A percentile compares a stretch with the other conserved stretches of the same genome.
Evolutionary conservation across 495 filamentous ascomycete species (phyloP).

Genomic region (Aspergillus kassunensis): DNA sequence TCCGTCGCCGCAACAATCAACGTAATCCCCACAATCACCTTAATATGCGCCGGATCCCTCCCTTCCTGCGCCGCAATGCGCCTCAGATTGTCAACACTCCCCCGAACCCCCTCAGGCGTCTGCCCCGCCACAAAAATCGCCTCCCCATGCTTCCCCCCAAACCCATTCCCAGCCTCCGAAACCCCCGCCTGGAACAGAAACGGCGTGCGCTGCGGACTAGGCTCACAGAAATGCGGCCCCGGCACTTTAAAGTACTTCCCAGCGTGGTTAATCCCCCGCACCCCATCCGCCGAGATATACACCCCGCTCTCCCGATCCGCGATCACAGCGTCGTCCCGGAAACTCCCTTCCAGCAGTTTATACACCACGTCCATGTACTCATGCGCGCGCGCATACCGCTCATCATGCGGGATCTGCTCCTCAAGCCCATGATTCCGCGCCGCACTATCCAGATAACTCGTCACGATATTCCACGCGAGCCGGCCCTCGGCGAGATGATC

Average conservation of each 20-base stretch:
- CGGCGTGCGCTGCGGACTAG: constrained; percentile 63
- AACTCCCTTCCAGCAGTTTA: constrained; percentile 64
- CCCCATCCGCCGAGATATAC: constrained; percentile 54
- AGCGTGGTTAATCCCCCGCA: constrained; percentile 61
- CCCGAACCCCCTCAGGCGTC: constrained; percentile 40
- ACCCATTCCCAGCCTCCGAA: constrained; percentile 56
- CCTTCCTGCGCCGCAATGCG: constrained; percentile 40
- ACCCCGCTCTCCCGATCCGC: constrained; percentile 31
- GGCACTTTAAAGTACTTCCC: constrained; percentile 64
- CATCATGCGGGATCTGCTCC: constrained; percentile 61
- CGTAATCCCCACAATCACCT: constrained; percentile 48
- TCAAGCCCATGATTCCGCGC: constrained; percentile 56
- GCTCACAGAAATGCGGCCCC: constrained; percentile 62
- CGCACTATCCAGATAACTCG: constrained; percentile 61
- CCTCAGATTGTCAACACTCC: constrained; percentile 46
- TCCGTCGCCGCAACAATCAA: constrained; percentile 51
- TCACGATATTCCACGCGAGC: constrained; percentile 66
- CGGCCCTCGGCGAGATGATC: constrained; percentile 65
- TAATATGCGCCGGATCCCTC: constrained; percentile 45
- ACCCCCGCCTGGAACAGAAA: constrained; percentile 63
- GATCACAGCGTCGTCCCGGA: constrained; percentile 60
- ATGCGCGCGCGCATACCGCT: constrained; percentile 62
- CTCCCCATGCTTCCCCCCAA: constrained; percentile 59
- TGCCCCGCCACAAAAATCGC: constrained; percentile 51
- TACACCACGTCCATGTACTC: constrained; percentile 68